Conservation (phyloP, 2,329 filamentous ascomycete species). For the Fusarium heterosporum region DNA sequence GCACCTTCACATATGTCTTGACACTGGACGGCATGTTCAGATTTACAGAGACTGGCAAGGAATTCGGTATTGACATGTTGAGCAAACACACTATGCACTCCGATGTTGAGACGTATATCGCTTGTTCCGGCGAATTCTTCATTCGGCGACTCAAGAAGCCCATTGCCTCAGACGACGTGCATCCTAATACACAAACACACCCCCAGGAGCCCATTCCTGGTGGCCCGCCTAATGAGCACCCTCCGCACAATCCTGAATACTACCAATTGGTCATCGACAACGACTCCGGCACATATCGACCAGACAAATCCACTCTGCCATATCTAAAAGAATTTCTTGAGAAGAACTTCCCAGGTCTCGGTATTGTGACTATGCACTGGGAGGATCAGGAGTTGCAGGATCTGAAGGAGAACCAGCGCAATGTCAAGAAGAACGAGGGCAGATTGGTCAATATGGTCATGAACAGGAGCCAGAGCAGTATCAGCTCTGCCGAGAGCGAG, state of each 20-base stretch:
- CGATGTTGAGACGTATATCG: constrained; percentile 90
- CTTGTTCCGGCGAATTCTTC: constrained; percentile 94
- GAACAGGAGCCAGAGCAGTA: constrained; percentile 64
- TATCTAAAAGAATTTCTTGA: constrained; percentile 77
- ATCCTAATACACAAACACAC: constrained; percentile 63
- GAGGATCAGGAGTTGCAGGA: constrained; percentile 78
- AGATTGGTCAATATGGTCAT: constrained; percentile 65
- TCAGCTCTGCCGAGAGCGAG: constrained; percentile 66
- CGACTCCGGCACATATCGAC: constrained; percentile 92
- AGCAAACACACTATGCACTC: constrained; percentile 98
- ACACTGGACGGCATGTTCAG: constrained; percentile 87
- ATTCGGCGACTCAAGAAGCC: constrained; percentile 74
- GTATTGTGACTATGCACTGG: constrained; percentile 80
- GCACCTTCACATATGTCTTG: constrained; percentile 91
- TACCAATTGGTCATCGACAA: constrained; percentile 97
- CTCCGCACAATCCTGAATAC: constrained; percentile 61
- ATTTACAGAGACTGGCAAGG: constrained; percentile 95
- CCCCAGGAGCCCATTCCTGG: constrained; percentile 60
- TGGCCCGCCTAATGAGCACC: constrained; percentile 59
- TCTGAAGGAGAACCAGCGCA: constrained; percentile 81
- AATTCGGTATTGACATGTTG: constrained; percentile 92
- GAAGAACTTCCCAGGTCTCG: constrained; percentile 80
- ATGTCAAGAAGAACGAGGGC: constrained; percentile 76
- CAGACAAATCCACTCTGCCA: constrained; percentile 81
- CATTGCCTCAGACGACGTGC: constrained; percentile 56